Base-by-base conservation (phyloP, 2,329 filamentous ascomycete species). In the Coniella vitis region DNA sequence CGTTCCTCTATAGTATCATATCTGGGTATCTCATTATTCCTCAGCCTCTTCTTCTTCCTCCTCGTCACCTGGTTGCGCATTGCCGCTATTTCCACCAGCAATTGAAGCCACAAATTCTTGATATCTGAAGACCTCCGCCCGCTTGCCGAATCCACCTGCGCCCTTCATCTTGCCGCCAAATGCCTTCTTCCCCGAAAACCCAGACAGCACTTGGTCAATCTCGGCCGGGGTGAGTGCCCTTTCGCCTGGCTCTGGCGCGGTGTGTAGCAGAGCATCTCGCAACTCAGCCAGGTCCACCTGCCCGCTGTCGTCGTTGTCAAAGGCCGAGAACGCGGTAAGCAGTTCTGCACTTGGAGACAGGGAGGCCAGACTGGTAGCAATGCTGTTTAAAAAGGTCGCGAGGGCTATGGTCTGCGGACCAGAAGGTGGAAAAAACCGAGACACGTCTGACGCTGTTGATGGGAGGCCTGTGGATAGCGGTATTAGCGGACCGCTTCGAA, bases 251-350 rank as follows among this genome's bases (percentile, higher is more conserved):
- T 95, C 89, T 0, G 89, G 87, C 0, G 83, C 81, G 1, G 90
- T 95, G 56, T 90, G 79, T 36, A 96, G 68, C 38, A 98, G 66
- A 0, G 91, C 89, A 57, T 93, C 87, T 39, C 86, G 81, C 54
- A 98, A 69, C 65, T 95, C 89, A 0, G 71, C 77, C 17, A 95
- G 70, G 62, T 97, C 90, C 35, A 97, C 82, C 66, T 96, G 90
- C 3, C 93, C 93, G 59, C 87, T 93, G 63, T 98, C 93, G 55
- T 95, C 90, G 54, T 95, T 87, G 61, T 98, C 93, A 63, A 97
- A 97, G 0, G 93, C 93, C 2, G 89, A 89, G 57, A 98, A 91
- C 0, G 93, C 93, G 1, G 90, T 91, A 17, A 89, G 72, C 9
- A 98, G 76, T 63, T 98, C 93, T 14, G 81, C 77, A 19, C 82